Evolutionary conservation across 2,329 filamentous ascomycete species (phyloP).

Genomic region (Pseudocercospora ulei): DNA sequence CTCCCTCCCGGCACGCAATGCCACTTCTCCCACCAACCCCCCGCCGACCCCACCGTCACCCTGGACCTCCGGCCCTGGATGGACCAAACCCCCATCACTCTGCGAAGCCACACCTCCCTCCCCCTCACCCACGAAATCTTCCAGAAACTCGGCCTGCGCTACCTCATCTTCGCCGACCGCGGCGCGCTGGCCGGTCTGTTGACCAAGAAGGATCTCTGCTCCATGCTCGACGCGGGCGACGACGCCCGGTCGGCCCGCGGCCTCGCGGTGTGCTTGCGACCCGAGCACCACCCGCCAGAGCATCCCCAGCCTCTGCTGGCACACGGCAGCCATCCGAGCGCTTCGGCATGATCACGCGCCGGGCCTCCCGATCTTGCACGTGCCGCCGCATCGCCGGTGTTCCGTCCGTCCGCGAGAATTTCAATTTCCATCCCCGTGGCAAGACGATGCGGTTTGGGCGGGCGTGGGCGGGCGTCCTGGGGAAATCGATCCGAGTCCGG

Average conservation of each 20-base stretch:
- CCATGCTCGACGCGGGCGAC: constrained; percentile 67
- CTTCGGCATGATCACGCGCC: no score
- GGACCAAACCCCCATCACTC: constrained; percentile 93
- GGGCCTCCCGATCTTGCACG: no score
- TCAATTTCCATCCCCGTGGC: no score
- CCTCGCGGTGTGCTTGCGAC: constrained; percentile 43
- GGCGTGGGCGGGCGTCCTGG: no score
- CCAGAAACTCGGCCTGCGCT: constrained; percentile 82
- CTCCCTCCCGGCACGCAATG: constrained; percentile 64
- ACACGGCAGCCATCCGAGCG: no score
- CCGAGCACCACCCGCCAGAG: no score
- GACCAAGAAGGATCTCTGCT: constrained; percentile 97
- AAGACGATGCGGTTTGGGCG: no score
- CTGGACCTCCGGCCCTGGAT: constrained; percentile 94
- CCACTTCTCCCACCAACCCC: constrained; percentile 73
- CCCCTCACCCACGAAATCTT: constrained; percentile 88
- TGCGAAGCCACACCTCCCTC: constrained; percentile 65
- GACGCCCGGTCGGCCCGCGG: constrained; percentile 23
- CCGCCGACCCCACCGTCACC: constrained; percentile 64
- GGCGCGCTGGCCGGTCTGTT: constrained; percentile 74
- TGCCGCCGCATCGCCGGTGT: no score
- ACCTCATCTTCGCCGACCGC: constrained; percentile 76
- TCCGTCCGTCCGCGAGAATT: no score
- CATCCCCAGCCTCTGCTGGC: no score
- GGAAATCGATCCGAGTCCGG: no score